Conservation (phyloP, 2,329 filamentous ascomycete species). For the Alternaria sp. region DNA sequence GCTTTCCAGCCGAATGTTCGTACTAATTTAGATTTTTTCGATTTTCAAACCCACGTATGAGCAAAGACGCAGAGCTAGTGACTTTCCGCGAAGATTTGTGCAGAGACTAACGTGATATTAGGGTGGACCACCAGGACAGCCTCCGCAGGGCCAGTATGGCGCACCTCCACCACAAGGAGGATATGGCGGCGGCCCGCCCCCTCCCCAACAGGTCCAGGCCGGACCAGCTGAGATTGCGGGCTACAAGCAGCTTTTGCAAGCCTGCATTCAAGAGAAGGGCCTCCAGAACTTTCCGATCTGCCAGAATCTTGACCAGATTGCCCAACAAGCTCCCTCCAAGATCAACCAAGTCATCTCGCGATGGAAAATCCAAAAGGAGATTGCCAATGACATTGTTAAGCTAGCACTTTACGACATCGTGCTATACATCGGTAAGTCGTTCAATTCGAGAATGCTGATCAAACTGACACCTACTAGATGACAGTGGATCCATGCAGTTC, state of each 20-base stretch:
- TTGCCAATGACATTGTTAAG: constrained; percentile 68
- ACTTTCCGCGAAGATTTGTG: not conserved
- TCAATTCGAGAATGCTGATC: not conserved
- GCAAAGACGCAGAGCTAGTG: constrained; percentile 26
- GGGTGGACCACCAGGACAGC: constrained; percentile 35
- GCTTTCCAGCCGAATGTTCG: constrained; percentile 28
- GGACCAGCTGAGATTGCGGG: constrained; percentile 59
- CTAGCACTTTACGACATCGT: constrained; percentile 67
- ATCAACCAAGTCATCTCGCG: constrained; percentile 63
- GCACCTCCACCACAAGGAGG: constrained; percentile 40
- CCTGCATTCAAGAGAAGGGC: constrained; percentile 65
- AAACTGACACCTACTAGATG: constrained; percentile 54
- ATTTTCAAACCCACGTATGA: not conserved
- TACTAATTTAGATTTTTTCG: constrained; percentile 5
- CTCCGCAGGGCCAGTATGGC: constrained; percentile 45
- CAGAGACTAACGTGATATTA: constrained; percentile 23
- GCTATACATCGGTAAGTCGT: constrained; percentile 60
- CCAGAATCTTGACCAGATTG: constrained; percentile 59
- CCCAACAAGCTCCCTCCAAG: constrained; percentile 56
- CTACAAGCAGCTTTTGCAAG: constrained; percentile 63
- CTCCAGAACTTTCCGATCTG: constrained; percentile 63
- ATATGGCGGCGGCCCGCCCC: constrained; percentile 40
- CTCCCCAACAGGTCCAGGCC: constrained; percentile 48
- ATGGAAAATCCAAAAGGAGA: constrained; percentile 64
- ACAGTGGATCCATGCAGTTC: constrained; percentile 73